Conservation (phyloP, 495 filamentous ascomycete genomes). For the Tuber indicum region DNA sequence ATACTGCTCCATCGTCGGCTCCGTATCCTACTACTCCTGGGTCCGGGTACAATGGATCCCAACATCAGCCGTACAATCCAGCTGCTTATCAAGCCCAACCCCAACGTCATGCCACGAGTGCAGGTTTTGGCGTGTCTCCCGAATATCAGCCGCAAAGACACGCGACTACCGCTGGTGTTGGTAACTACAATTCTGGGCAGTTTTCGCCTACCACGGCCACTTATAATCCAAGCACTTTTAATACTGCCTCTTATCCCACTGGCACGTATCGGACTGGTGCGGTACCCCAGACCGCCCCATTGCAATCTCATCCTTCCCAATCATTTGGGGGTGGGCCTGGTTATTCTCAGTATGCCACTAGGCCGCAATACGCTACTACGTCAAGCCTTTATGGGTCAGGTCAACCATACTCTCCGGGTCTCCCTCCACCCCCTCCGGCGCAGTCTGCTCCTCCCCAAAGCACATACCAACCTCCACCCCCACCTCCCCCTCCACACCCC, state of each 20-base stretch:
- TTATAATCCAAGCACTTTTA: slow-evolving; percentile 40
- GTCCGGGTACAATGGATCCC: slow-evolving; percentile 27
- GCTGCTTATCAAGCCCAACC: slow-evolving; percentile 54
- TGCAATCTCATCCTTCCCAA: slow-evolving; percentile 22
- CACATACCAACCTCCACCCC: slow-evolving; percentile 38
- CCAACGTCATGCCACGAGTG: slow-evolving; percentile 39
- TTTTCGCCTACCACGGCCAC: slow-evolving; percentile 35
- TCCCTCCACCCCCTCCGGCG: slow-evolving; percentile 29
- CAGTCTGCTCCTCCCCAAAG: slow-evolving; percentile 37
- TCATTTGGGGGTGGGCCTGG: slow-evolving; percentile 10
- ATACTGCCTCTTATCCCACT: slow-evolving; percentile 37
- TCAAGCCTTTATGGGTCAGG: slow-evolving; percentile 26
- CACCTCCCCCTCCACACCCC: slow-evolving; percentile 38
- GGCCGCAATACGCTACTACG: slow-evolving; percentile 33
- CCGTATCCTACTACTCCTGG: slow-evolving; percentile 39
- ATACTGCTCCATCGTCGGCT: slow-evolving; percentile 18
- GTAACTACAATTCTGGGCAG: slow-evolving; percentile 22
- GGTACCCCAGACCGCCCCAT: slow-evolving; percentile 15
- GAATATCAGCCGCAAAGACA: slow-evolving; percentile 37
- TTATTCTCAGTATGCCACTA: slow-evolving; percentile 36
- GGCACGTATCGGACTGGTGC: slow-evolving; percentile 21
- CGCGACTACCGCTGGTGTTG: slow-evolving; percentile 25
- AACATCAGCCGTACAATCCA: slow-evolving; percentile 65
- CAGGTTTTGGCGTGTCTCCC: slow-evolving; percentile 28
- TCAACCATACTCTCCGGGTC: slow-evolving; percentile 38